Evolutionary conservation across 192 early-diverging fungal genomes (phyloP), one percentile per base, ranked within the genome.

Genomic region (Spizellomyces sp.): DNA sequence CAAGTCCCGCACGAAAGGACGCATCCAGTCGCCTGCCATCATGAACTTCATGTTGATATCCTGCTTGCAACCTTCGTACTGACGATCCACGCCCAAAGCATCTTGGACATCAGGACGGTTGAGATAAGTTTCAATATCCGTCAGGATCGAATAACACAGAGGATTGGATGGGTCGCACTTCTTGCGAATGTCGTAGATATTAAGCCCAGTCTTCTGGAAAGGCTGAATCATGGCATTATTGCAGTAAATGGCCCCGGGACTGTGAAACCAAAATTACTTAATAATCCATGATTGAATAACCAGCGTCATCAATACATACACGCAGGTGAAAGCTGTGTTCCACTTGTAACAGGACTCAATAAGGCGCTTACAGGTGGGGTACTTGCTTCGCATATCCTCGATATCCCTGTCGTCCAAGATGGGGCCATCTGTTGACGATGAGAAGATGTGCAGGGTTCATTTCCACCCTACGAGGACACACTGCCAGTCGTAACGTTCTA

Each of bases 181-280:
- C 52, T 84, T 82, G 60, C 97, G 90, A 44, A 99, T 89, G 79
- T 99, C 97, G 82, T 99, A 99, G 57, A 91, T 91, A 80, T 98
- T 98, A 75, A 87, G 82, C 17, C 91, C 92, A 8, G 93, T 88
- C 75, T 87, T 83, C 77, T 92, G 90, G 83, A 91, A 95, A 5
- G 90, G 89, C 27, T 72, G 64, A 46, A 96, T 87, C 79, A 94
- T 87, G 63, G 87, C 85, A 69, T 85, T 86, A 85, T 95, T 90
- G 83, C 96, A 98, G 87, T 93, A 95, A 46, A 90, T 75, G 12
- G 82, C 77, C 17, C 92, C 90, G 45, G 95, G 95, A 42, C 67
- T 76, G 27, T 21, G 3, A 9, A 6, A 2, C 2, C 2, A 56
- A 22, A 12, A 36, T 36, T 36, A 36, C 27, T 36, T 36, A 2